Base-by-base conservation (phyloP, 441 rosid species). In the Capsella rubella region DNA sequence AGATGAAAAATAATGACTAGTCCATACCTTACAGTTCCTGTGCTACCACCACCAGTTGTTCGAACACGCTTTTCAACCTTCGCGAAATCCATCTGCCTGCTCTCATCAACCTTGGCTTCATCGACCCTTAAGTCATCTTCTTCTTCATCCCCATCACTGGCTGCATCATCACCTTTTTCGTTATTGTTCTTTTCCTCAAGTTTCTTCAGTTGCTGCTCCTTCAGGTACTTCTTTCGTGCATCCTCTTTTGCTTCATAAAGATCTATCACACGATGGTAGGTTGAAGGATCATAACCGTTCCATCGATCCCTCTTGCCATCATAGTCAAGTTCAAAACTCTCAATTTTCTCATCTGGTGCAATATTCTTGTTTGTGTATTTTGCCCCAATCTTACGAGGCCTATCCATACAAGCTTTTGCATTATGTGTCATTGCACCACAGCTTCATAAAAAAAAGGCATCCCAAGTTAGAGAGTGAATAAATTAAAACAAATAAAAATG, bases 91-190 rank as follows among this genome's bases (percentile, higher is more conserved):
- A 90, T 92, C 67, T 94, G 97, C 69, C 88, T 85, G 82, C 95
- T 89, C 80, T 94, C 97, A 56, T 92, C 97, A 16, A 94, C 97
- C 81, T 92, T 94, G 14, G 97, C 97, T 87, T 92, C 99, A 84
- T 94, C 99, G 1, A 92, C 85, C 79, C 84, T 85, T 67, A 92
- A 61, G 79, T 80, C 95, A 53, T 94, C 89, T 16, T 90, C 97
- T 18, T 89, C 93, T 49, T 87, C 90, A 1, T 87, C 95, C 18
- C 79, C 90, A 72, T 87, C 95, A 66, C 85, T 84, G 28, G 65
- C 74, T 49, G 49, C 87, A 37, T 43, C 85, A 60, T 81, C 84
- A 35, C 65, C 82, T 69, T 74, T 61, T 54, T 80, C 82, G 65
- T 83, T 86, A 68, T 77, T 79, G 67, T 92, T 90, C 78, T 89